phyloP scores from a whole-genome alignment of 306 rosid genomes.

The Lablab purpureus region DNA sequence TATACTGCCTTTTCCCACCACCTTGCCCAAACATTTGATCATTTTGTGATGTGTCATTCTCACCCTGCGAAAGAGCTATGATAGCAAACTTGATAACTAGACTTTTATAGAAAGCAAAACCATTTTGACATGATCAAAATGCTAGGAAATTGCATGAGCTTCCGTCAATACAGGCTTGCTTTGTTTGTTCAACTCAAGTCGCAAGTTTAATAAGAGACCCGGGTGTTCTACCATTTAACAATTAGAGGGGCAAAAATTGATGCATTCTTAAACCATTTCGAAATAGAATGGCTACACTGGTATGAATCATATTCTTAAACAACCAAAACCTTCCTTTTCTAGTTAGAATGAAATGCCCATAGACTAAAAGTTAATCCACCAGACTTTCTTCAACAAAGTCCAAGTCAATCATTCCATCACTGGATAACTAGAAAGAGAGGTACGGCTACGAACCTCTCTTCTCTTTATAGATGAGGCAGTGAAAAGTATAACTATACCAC shows the following conservation, averaged over 20 bases:
- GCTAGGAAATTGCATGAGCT: slow-evolving; percentile 30
- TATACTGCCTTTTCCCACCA: slow-evolving; percentile 74
- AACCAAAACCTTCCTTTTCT: background rate
- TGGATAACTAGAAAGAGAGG: background rate
- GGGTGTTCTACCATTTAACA: background rate
- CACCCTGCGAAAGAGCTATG: slow-evolving; percentile 82
- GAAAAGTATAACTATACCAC: slow-evolving; percentile 24
- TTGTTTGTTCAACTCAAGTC: slow-evolving; percentile 6
- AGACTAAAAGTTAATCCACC: background rate
- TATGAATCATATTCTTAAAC: slow-evolving; percentile 21
- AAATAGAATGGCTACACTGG: background rate
- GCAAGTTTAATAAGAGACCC: slow-evolving; percentile 5
- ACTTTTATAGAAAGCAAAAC: slow-evolving; percentile 29
- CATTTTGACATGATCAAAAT: slow-evolving; percentile 5
- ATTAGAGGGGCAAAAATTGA: background rate
- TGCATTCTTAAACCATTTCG: background rate
- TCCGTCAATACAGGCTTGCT: slow-evolving; percentile 13
- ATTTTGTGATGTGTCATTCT: slow-evolving; percentile 64
- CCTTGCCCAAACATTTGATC: slow-evolving; percentile 66
- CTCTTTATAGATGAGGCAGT: background rate
- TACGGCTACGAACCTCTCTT: background rate
- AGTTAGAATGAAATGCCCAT: background rate
- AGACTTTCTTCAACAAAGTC: slow-evolving; percentile 16
- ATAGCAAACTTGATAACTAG: slow-evolving; percentile 41
- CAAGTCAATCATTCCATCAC: slow-evolving; percentile 20